A percentile compares a stretch with the other conserved stretches of the same genome.
phyloP scores from a whole-genome alignment of 2,329 filamentous ascomycete species.

The Colletotrichum higginsianum region DNA sequence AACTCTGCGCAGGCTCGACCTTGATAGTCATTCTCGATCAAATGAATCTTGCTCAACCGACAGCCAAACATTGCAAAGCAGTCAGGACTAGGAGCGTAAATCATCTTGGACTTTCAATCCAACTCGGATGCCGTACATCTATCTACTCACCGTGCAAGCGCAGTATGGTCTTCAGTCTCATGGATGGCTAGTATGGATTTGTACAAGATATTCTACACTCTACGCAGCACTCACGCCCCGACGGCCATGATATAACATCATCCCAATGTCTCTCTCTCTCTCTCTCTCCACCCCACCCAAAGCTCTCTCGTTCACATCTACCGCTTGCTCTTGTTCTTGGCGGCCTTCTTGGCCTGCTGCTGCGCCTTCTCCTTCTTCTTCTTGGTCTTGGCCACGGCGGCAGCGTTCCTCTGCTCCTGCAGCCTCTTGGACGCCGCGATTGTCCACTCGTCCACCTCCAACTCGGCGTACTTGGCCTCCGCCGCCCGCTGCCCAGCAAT shows the following conservation, averaged over 20 bases:
- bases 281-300: not conserved
- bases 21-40: not conserved
- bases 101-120: too few species aligned
- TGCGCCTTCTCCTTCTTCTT: slow-evolving; percentile 57
- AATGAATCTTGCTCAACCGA: too few species aligned
- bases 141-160: too few species aligned
- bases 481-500: slow-evolving; percentile 57
- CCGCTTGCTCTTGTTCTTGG: slow-evolving; percentile 49
- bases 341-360: slow-evolving; percentile 50
- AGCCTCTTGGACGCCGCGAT: slow-evolving; percentile 46
- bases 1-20: not conserved
- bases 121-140: too few species aligned
- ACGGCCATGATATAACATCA: slow-evolving; percentile 16
- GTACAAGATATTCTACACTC: slow-evolving; percentile 42
- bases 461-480: slow-evolving; percentile 48
- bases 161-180: not conserved
- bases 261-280: not conserved
- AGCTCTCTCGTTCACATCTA: not conserved
- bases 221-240: slow-evolving; percentile 4
- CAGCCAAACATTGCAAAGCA: too few species aligned
- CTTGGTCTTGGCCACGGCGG: slow-evolving; percentile 47
- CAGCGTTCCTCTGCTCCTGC: slow-evolving; percentile 47
- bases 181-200: slow-evolving; percentile 37
- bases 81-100: too few species aligned
- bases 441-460: slow-evolving; percentile 48